Conservation (phyloP, 1,284 basidiomycete genomes). For the Wolfiporia cocos region DNA sequence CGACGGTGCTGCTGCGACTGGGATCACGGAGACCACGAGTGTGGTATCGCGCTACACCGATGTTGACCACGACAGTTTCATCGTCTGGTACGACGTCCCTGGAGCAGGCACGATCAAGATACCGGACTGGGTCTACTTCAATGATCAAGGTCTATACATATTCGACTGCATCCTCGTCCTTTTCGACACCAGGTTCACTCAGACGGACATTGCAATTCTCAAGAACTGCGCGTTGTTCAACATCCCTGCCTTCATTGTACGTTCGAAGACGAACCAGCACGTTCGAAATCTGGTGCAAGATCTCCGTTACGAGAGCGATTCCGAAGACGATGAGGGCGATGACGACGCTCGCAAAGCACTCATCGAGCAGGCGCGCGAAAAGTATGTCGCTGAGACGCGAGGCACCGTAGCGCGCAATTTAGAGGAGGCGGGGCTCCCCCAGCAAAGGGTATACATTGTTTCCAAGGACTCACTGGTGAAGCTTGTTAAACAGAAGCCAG, state of each 20-base stretch:
- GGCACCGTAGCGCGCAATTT: neutral
- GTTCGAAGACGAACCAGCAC: neutral
- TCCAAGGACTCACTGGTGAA: neutral
- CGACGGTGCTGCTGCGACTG: neutral
- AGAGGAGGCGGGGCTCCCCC: slow-evolving; percentile 1
- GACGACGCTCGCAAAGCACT: neutral
- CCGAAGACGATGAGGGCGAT: neutral
- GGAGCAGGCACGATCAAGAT: neutral
- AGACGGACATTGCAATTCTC: neutral
- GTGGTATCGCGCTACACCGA: neutral
- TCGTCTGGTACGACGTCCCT: slow-evolving; percentile 3
- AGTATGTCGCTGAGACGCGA: neutral
- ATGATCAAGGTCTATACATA: slow-evolving; percentile 4
- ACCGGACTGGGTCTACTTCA: slow-evolving; percentile 3
- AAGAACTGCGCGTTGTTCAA: too few species aligned
- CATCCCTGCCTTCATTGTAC: too few species aligned
- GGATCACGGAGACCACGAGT: neutral
- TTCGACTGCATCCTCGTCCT: slow-evolving; percentile 2
- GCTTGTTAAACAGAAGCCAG: too few species aligned
- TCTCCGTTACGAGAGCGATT: too few species aligned
- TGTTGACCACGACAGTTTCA: neutral
- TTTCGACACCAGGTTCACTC: neutral
- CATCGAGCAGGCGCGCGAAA: neutral
- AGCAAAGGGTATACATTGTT: slow-evolving; percentile 3
- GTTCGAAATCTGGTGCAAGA: neutral